Base-by-base conservation (phyloP, 2,329 filamentous ascomycete species). In the Uncinocarpus reesii region DNA sequence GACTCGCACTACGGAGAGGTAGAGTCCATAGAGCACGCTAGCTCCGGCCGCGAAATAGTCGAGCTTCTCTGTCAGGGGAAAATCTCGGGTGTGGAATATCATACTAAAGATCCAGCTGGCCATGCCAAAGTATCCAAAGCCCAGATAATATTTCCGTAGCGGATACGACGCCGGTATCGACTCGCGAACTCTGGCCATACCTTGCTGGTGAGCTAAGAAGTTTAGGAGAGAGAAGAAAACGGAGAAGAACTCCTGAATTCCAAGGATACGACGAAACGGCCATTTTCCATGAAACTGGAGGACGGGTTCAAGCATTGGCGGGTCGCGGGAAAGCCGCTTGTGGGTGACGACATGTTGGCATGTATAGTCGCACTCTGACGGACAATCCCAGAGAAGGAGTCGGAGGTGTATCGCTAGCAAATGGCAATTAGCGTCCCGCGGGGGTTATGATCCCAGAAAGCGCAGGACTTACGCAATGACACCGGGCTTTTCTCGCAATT, bases 221-320 rank as follows among this genome's bases (percentile, higher is more conserved):
- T 98, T 98, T 61, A 93, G 78, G 44, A 95, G 74, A 55, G 86
- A 94, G 75, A 95, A 98, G 61, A 95, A 73, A 56, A 96, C 90
- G 43, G 83, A 88, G 65, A 89, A 87, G 51, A 90, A 88, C 71
- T 98, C 92, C 70, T 98, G 92, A 72, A 95, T 84, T 65, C 92
- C 92, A 47, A 93, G 69, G 61, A 95, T 77, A 56, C 92, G 85
- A 65, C 82, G 75, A 70, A 98, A 98, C 32, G 92, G 92, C 92
- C 92, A 98, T 77, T 98, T 98, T 26, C 92, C 92, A 71, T 98
- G 88, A 73, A 89, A 98, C 70, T 98, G 92, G 49, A 90, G 82
- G 42, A 95, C 68, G 8, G 81, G 77, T 24, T 79, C 66, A 53
- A 78, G 70, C 71, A 81, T 80, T 0, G 78, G 78, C 28, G 78